A percentile compares a stretch with the other conserved stretches of the same genome.
Conservation (phyloP, 371 early-diverging fungal genomes). For the Dichotomocladium elegans region DNA sequence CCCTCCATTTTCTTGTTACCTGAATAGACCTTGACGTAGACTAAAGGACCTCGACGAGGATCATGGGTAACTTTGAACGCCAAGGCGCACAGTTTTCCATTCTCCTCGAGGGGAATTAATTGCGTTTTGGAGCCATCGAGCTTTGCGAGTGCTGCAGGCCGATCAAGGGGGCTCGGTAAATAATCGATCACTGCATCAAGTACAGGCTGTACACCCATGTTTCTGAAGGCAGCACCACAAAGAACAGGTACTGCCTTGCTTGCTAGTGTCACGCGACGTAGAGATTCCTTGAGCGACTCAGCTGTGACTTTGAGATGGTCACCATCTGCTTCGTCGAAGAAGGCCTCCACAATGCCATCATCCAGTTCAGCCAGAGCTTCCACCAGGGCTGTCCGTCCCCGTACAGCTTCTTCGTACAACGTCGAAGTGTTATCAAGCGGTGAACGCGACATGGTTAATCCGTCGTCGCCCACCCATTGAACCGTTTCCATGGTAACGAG, state of each 20-base stretch:
- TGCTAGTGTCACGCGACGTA: constrained; percentile 69
- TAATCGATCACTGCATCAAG: constrained; percentile 88
- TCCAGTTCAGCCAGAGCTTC: constrained; percentile 87
- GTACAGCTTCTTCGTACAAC: constrained; percentile 46
- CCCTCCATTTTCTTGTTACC: constrained; percentile 34
- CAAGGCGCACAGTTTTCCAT: constrained; percentile 71
- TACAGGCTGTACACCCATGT: constrained; percentile 90
- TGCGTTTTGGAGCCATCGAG: constrained; percentile 28
- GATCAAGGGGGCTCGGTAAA: constrained; percentile 78
- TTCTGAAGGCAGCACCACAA: constrained; percentile 86
- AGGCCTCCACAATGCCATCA: constrained; percentile 77
- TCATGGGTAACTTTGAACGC: constrained; percentile 94
- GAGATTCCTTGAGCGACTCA: constrained; percentile 57
- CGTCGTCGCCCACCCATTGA: constrained; percentile 60
- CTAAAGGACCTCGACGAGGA: constrained; percentile 79
- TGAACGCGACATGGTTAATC: constrained; percentile 30
- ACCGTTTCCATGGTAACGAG: constrained; percentile 73
- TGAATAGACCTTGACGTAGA: constrained; percentile 92
- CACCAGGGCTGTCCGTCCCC: constrained; percentile 65
- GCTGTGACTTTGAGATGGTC: constrained; percentile 66
- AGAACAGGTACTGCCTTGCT: constrained; percentile 81
- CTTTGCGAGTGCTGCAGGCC: constrained; percentile 61
- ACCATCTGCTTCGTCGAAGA: constrained; percentile 63
- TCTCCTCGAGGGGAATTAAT: constrained; percentile 36
- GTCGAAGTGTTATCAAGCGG: constrained; percentile 13